Conservation (phyloP, 2,329 filamentous ascomycete genomes). For the Lasiodiplodia theobromae region DNA sequence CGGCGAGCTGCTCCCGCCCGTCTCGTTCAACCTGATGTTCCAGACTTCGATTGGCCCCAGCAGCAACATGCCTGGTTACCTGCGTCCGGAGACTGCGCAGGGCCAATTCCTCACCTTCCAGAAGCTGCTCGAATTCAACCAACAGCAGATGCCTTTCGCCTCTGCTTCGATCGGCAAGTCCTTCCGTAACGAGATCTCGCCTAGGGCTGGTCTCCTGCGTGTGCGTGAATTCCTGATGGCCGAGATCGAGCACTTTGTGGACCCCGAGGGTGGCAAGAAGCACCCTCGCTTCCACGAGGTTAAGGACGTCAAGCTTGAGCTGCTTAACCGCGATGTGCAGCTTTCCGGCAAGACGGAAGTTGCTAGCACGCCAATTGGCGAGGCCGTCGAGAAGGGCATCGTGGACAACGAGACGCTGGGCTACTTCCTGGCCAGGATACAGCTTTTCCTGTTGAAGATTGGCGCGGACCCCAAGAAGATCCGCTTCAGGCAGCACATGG, state of each 20-base stretch:
- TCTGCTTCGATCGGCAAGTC: slow-evolving; percentile 98
- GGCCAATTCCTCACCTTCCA: slow-evolving; percentile 98
- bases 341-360: slow-evolving; percentile 82
- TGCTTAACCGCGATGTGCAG: slow-evolving; percentile 86
- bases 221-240: slow-evolving; percentile 99
- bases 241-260: slow-evolving; percentile 98
- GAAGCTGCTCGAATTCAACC: slow-evolving; percentile 96
- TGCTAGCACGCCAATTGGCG: slow-evolving; percentile 77
- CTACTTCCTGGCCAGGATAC: slow-evolving; percentile 95
- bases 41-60: slow-evolving; percentile 93
- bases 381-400: slow-evolving; percentile 81
- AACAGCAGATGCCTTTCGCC: slow-evolving; percentile 93
- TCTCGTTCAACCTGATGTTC: slow-evolving; percentile 99
- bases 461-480: slow-evolving; percentile 88
- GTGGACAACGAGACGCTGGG: slow-evolving; percentile 98
- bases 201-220: slow-evolving; percentile 85
- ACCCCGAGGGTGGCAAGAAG: slow-evolving; percentile 93
- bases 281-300: slow-evolving; percentile 88
- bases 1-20: slow-evolving; percentile 77
- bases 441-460: slow-evolving; percentile 86
- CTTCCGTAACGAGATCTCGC: slow-evolving; percentile 97
- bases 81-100: slow-evolving; percentile 95
- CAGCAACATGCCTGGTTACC: slow-evolving; percentile 82
- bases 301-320: slow-evolving; percentile 79
- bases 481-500: slow-evolving; percentile 97